These are phyloP conservation scores for Gossypium raimondii DNA, from an alignment of 345 rosid species.

Conservation along the genomic window DNA sequence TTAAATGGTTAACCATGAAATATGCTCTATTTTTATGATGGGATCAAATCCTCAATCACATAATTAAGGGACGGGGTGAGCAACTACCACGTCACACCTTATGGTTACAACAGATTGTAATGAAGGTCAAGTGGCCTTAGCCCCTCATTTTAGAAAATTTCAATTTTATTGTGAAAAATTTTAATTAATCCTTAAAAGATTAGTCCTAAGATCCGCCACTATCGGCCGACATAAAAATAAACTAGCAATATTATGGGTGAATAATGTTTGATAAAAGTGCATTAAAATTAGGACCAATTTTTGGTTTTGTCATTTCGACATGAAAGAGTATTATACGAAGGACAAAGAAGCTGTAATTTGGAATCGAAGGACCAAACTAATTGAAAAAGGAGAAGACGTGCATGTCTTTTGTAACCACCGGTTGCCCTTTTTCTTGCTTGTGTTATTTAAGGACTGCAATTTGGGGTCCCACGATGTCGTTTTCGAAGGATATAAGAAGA, in stretches of 20 bases:
- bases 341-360: background rate
- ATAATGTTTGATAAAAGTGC: background rate
- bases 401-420: background rate
- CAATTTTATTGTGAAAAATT: too few species aligned
- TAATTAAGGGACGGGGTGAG: fast-evolving
- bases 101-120: too few species aligned
- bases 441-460: background rate
- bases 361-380: constrained; percentile 14
- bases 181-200: too few species aligned
- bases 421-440: background rate
- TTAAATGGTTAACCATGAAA: too few species aligned
- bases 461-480: constrained; percentile 18
- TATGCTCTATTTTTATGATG: too few species aligned
- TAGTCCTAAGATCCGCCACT: too few species aligned
- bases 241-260: background rate
- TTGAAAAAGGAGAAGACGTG: constrained; percentile 16
- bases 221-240: background rate
- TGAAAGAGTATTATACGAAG: background rate
- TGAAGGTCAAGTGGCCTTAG: too few species aligned
- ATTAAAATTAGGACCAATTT: background rate
- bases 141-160: too few species aligned
- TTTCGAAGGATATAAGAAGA: background rate
- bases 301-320: background rate
- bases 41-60: too few species aligned
- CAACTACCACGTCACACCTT: fast-evolving